A percentile compares a stretch with the other conserved stretches of the same genome.
These are phyloP conservation scores for Enterocytospora artemiae DNA, from an alignment of 371 early-diverging fungal genomes.

Conservation along the genomic window DNA sequence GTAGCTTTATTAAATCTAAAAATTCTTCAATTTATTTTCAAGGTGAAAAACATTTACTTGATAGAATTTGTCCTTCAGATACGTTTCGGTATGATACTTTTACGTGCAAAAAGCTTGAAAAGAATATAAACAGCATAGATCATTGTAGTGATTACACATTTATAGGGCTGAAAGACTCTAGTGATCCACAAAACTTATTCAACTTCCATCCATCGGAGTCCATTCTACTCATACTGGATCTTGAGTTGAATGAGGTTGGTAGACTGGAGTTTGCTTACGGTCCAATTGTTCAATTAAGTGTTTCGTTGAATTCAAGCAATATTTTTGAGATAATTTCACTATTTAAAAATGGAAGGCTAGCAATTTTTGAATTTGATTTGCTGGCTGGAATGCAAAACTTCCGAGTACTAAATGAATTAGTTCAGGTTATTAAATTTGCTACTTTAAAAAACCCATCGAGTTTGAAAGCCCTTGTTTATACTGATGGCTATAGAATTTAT, in stretches of 20 bases:
- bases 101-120: background rate
- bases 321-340: too few relatives aligned
- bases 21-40: too few relatives aligned
- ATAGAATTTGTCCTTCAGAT: too few relatives aligned
- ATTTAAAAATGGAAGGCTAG: too few relatives aligned
- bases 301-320: too few relatives aligned
- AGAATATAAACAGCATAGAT: background rate
- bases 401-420: background rate
- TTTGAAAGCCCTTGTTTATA: background rate
- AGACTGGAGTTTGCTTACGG: background rate
- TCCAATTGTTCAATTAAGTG: background rate
- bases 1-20: too few relatives aligned
- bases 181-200: background rate
- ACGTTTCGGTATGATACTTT: background rate
- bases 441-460: too few relatives aligned
- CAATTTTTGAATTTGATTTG: too few relatives aligned
- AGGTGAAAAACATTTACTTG: too few relatives aligned
- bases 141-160: background rate
- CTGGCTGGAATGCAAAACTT: too few relatives aligned
- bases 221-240: background rate
- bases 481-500: background rate
- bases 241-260: background rate
- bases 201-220: background rate
- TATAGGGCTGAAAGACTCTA: background rate
- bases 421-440: background rate